Base-by-base conservation (phyloP, 805 yeast genomes). In the Ogataea angusta region DNA sequence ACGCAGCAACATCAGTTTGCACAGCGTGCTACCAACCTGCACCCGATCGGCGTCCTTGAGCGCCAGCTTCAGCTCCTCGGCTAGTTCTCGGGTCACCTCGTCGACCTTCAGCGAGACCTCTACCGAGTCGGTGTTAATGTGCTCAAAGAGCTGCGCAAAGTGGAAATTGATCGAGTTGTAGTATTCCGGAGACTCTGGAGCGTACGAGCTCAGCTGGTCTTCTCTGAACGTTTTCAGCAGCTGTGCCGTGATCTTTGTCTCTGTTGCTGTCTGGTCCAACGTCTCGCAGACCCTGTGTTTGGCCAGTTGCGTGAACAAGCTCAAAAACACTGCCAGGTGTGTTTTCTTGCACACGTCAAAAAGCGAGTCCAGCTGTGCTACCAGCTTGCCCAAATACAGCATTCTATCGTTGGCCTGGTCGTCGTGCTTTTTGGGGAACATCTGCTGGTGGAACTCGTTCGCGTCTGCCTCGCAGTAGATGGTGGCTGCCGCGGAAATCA, bases 401-500 rank as follows among this genome's bases (percentile, higher is more conserved):
- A 41, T 47, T 19, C 46, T 40, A 36, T 48, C 51, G 15, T 38
- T 28, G 19, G 44, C 38, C 19, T 47, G 48, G 18, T 43, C 44
- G 16, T 42, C 49, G 14, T 26, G 23, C 26, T 44, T 44, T 28
- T 43, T 49, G 3, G 55, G 49, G 22, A 56, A 46, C 18, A 59
- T 26, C 3, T 37, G 30, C 23, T 42, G 51, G 34, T 45, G 43
- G 24, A 52, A 52, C 15, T 38, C 40, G 30, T 48, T 53, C 2
- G 40, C 24, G 4, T 43, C 42, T 6, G 59, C 67, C 25, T 52
- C 57, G 7, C 56, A 34, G 26, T 60, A 58, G 6, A 70, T 58
- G 28, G 52, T 40, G 3, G 54, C 40, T 1, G 70, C 52, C 1
- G 82, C 82, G 33, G 62, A 49, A 1, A 77, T 49, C 26, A 75